phyloP scores from a whole-genome alignment of 1,139 yeast species.

The Kluyveromyces sp. region DNA sequence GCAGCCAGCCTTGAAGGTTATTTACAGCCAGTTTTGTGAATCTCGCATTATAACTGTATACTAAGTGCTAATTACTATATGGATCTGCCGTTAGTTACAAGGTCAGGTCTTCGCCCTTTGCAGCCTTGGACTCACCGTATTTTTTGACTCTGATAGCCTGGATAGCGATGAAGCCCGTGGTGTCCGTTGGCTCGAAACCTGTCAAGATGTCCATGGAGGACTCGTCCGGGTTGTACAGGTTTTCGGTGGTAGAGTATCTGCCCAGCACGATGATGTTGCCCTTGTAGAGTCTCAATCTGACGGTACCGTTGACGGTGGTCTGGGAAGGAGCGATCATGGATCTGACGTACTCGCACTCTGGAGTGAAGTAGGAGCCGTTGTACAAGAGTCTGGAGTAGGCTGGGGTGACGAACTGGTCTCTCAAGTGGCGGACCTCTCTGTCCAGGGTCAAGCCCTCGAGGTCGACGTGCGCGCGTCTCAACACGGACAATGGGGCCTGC shows the following conservation, averaged over 20 bases:
- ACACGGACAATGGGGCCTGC: constrained; percentile 94
- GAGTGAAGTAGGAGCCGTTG: constrained; percentile 97
- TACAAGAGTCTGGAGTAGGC: constrained; percentile 83
- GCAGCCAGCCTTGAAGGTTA: no score
- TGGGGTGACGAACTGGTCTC: constrained; percentile 94
- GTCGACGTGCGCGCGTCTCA: constrained; percentile 91
- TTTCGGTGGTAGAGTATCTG: constrained; percentile 91
- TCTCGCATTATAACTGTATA: no score
- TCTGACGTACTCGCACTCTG: constrained; percentile 95
- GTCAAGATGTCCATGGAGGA: constrained; percentile 99
- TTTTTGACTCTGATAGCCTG: constrained; percentile 97
- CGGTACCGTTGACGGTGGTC: constrained; percentile 90
- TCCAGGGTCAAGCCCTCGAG: constrained; percentile 94
- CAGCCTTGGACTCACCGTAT: constrained; percentile 92
- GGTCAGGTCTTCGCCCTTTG: constrained; percentile 43
- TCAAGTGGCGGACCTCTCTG: constrained; percentile 94
- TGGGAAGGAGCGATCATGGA: constrained; percentile 92
- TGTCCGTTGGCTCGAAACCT: constrained; percentile 95
- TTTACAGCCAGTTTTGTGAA: not conserved
- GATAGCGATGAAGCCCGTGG: constrained; percentile 94
- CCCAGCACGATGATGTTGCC: constrained; percentile 81
- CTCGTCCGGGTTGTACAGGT: constrained; percentile 94
- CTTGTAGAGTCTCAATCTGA: constrained; percentile 89
- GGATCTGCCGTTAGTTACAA: no score
- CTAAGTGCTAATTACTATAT: no score